A percentile compares a stretch with the other conserved stretches of the same genome.
Conservation (phyloP, 495 filamentous ascomycete genomes). For the Penicillium taxi region DNA sequence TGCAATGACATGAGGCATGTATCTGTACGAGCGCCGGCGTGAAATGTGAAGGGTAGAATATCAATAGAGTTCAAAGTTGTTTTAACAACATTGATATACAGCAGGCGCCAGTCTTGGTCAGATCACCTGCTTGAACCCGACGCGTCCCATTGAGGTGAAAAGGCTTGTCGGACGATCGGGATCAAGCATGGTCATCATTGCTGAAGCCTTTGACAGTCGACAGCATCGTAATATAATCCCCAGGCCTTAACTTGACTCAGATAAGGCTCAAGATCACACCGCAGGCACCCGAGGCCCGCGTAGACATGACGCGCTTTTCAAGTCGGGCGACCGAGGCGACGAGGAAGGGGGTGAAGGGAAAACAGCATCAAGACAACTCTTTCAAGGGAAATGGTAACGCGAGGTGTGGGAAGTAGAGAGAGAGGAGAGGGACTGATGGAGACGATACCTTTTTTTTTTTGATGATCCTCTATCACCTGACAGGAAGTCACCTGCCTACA, state of each 20-base stretch:
- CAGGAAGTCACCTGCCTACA: conserved; percentile 46
- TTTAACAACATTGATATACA: no score
- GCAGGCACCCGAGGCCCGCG: conserved; percentile 1
- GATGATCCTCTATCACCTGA: conserved; percentile 46
- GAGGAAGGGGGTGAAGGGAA: conserved; percentile 8
- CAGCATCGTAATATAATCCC: not conserved
- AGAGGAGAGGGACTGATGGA: conserved; percentile 10
- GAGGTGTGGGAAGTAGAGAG: conserved; percentile 3
- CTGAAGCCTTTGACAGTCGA: not conserved
- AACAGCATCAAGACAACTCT: no score
- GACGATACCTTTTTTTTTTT: conserved; percentile 37
- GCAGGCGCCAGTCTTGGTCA: no score
- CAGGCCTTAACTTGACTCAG: not conserved
- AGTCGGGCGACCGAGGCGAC: conserved; percentile 24
- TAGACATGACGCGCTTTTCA: conserved; percentile 26
- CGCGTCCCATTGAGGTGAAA: conserved; percentile 6
- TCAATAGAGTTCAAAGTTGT: no score
- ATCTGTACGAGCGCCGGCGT: no score
- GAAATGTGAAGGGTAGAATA: no score
- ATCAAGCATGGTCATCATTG: conserved; percentile 1
- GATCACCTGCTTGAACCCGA: conserved; percentile 10
- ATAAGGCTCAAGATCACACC: not conserved
- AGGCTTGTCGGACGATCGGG: not conserved
- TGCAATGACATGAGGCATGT: no score
- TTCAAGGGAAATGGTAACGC: not conserved